phyloP scores from a whole-genome alignment of 1,284 basidiomycete genomes.

The Apiotrichum brassicae region DNA sequence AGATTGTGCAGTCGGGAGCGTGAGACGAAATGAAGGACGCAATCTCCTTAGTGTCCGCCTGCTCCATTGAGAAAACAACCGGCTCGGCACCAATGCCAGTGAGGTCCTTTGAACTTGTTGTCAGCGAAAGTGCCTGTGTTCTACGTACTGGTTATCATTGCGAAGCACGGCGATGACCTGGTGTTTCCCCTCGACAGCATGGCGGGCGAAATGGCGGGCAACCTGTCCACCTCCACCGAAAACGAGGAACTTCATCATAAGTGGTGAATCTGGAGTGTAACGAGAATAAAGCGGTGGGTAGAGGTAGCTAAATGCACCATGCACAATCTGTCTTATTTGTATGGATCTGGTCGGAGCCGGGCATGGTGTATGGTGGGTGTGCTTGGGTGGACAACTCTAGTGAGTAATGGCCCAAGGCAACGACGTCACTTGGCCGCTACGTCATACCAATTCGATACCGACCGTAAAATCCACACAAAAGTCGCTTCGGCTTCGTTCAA shows the following conservation, averaged over 20 bases:
- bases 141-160: slow-evolving; percentile 42
- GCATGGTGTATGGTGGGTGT: no score
- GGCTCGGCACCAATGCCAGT: slow-evolving; percentile 51
- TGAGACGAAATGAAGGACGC: slow-evolving; percentile 36
- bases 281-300: neutral
- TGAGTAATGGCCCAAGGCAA: no score
- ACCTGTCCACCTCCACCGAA: slow-evolving; percentile 48
- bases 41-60: neutral
- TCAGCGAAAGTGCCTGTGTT: no score
- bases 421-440: no score
- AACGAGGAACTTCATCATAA: slow-evolving; percentile 32
- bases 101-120: slow-evolving; percentile 48
- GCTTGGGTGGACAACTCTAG: no score
- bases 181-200: slow-evolving; percentile 47
- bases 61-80: slow-evolving; percentile 57
- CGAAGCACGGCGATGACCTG: slow-evolving; percentile 59
- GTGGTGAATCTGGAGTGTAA: neutral
- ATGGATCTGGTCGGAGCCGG: no score
- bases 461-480: no score
- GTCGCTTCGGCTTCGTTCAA: no score
- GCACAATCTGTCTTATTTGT: neutral
- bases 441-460: no score
- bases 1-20: slow-evolving; percentile 56
- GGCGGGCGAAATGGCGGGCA: slow-evolving; percentile 54
- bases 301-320: neutral